phyloP scores from a whole-genome alignment of 768 basidiomycete species.

The Psilocybe cubensis region DNA sequence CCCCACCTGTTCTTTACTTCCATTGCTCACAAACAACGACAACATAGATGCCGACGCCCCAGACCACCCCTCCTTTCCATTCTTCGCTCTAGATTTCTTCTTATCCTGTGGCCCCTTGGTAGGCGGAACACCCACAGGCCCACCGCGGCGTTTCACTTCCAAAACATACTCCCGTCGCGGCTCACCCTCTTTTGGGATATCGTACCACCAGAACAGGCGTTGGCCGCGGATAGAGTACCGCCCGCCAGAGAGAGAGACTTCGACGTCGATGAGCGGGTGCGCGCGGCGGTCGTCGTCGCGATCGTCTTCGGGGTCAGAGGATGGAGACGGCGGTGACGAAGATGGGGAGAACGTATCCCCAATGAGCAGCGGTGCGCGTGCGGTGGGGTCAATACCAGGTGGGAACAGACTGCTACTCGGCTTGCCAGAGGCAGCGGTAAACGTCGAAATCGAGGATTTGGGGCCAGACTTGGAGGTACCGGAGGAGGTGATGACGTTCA shows the following conservation, averaged over 20 bases:
- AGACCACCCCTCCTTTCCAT: background rate
- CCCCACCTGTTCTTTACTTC: background rate
- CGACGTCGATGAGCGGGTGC: slow-evolving; percentile 35
- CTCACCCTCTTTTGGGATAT: slow-evolving; percentile 38
- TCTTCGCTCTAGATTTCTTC: background rate
- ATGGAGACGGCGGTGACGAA: background rate
- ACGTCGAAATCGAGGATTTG: background rate
- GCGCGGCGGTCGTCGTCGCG: too few species aligned
- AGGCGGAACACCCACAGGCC: slow-evolving; percentile 25
- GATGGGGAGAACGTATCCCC: background rate
- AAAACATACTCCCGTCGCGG: slow-evolving; percentile 36
- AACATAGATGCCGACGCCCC: background rate
- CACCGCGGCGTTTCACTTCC: slow-evolving; percentile 33
- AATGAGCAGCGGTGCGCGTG: background rate
- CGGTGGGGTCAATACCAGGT: too few species aligned
- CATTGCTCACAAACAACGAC: background rate
- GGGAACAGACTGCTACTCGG: background rate
- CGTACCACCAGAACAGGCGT: slow-evolving; percentile 58
- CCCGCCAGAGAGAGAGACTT: slow-evolving; percentile 48
- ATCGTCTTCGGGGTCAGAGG: too few species aligned
- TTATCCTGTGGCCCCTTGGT: slow-evolving; percentile 15
- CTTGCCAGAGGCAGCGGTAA: background rate
- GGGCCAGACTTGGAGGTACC: background rate
- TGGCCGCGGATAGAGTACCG: slow-evolving; percentile 50
- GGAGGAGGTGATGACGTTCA: background rate